These are phyloP conservation scores for Lolium perenne DNA, from an alignment of 176 grass and related monocot species.

Conservation along the genomic window DNA sequence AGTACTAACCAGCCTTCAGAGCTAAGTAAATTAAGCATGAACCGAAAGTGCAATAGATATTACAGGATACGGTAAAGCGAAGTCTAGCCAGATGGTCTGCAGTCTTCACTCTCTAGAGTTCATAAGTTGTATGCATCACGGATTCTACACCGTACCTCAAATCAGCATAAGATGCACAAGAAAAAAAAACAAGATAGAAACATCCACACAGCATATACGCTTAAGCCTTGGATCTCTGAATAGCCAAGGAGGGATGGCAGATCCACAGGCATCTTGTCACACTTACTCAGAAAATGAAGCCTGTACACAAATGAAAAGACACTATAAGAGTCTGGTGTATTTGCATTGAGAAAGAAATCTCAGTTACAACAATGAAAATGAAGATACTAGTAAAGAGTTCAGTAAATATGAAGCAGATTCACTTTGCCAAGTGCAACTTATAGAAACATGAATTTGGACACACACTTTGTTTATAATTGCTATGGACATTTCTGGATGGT, in stretches of 20 bases:
- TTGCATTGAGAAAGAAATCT: background rate
- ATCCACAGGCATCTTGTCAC: background rate
- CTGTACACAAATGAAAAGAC: constrained; percentile 4
- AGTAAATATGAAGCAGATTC: background rate
- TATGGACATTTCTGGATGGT: background rate
- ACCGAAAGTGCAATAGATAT: background rate
- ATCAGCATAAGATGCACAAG: background rate
- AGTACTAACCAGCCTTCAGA: background rate
- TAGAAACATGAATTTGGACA: background rate
- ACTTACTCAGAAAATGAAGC: background rate
- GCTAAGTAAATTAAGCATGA: background rate
- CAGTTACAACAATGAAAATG: background rate
- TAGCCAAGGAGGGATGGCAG: background rate
- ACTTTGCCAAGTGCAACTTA: background rate
- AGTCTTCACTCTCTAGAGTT: background rate
- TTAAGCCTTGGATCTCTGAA: background rate
- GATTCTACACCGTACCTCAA: background rate
- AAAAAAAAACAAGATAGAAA: background rate
- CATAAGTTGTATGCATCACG: background rate
- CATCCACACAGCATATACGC: background rate
- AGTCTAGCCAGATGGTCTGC: background rate
- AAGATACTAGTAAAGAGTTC: background rate
- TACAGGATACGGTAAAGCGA: background rate
- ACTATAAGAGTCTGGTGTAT: background rate
- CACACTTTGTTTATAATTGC: background rate